These are phyloP conservation scores for Pyrus betulifolia DNA, from an alignment of 306 rosid species.

Conservation along the genomic window DNA sequence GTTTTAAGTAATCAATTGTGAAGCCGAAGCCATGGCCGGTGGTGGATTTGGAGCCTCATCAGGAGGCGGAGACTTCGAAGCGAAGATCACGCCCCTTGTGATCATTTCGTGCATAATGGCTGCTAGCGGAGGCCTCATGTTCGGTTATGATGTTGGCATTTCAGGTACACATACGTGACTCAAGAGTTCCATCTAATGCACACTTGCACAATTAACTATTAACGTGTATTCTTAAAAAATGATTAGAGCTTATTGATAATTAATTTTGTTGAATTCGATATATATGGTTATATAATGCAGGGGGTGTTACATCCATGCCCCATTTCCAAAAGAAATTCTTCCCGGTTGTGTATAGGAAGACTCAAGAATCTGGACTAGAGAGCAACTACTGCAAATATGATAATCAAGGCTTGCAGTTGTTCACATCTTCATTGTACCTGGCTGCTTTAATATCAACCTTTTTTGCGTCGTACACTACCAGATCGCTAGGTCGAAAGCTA, in stretches of 20 bases:
- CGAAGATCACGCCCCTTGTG: conserved; percentile 34
- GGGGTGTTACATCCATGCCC: conserved; percentile 30
- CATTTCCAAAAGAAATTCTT: conserved; percentile 15
- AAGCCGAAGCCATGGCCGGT: conserved; percentile 10
- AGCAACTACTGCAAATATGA: conserved; percentile 30
- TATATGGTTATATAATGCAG: not conserved
- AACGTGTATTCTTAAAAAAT: not conserved
- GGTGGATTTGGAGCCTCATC: conserved; percentile 18
- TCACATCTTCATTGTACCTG: conserved; percentile 24
- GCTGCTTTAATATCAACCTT: conserved; percentile 21
- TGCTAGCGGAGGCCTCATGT: conserved; percentile 57
- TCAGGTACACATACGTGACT: conserved; percentile 27
- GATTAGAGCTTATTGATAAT: too few relatives aligned
- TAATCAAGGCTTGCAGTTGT: conserved; percentile 14
- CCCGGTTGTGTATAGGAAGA: conserved; percentile 15
- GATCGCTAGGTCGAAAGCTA: not conserved
- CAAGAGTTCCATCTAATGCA: too few relatives aligned
- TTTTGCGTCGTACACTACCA: conserved; percentile 21
- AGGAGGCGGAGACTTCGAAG: conserved; percentile 22
- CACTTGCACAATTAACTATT: too few relatives aligned
- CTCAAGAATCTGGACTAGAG: not conserved
- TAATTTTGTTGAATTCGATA: too few relatives aligned
- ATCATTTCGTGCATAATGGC: conserved; percentile 46
- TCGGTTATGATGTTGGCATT: conserved; percentile 56
- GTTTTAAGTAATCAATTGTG: not conserved